phyloP scores from a whole-genome alignment of 805 yeast genomes.

The Sugiyamaella smithiae region DNA sequence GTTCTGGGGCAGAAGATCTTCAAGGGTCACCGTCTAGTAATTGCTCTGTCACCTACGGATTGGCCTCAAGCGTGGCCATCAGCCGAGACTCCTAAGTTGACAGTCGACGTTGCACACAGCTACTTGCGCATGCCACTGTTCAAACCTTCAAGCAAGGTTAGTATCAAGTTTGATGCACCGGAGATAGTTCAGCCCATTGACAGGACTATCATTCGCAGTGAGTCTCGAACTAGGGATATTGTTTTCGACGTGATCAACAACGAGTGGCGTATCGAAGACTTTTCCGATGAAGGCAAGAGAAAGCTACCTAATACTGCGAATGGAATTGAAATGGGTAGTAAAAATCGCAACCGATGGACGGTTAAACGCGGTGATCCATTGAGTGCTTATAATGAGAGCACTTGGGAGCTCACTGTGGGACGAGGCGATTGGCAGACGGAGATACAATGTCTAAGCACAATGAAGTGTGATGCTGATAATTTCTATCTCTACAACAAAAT shows the following conservation, averaged over 20 bases:
- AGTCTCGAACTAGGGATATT: conserved; percentile 27
- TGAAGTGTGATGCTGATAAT: conserved; percentile 35
- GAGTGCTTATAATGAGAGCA: conserved; percentile 40
- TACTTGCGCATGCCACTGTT: conserved; percentile 33
- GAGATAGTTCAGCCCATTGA: conserved; percentile 33
- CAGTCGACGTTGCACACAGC: conserved; percentile 33
- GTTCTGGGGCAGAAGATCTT: conserved; percentile 39
- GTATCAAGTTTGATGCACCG: conserved; percentile 34
- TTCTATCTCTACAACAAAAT: conserved; percentile 36
- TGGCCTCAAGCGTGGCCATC: conserved; percentile 52
- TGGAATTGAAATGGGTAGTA: conserved; percentile 42
- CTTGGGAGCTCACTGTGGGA: conserved; percentile 43
- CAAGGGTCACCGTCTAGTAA: conserved; percentile 40
- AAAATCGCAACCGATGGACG: conserved; percentile 41
- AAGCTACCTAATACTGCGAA: conserved; percentile 29
- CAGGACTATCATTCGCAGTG: conserved; percentile 30
- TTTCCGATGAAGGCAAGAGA: conserved; percentile 39
- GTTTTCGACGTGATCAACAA: conserved; percentile 37
- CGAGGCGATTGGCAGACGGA: conserved; percentile 42
- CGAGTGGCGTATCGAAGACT: conserved; percentile 36
- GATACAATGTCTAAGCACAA: conserved; percentile 33
- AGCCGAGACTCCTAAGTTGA: conserved; percentile 40
- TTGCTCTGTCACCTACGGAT: conserved; percentile 45
- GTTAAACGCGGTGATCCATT: conserved; percentile 40
- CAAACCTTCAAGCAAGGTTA: conserved; percentile 18